A percentile compares a stretch with the other conserved stretches of the same genome.
Evolutionary conservation across 441 rosid genomes (phyloP).

Genomic region (Brassica balearica): DNA sequence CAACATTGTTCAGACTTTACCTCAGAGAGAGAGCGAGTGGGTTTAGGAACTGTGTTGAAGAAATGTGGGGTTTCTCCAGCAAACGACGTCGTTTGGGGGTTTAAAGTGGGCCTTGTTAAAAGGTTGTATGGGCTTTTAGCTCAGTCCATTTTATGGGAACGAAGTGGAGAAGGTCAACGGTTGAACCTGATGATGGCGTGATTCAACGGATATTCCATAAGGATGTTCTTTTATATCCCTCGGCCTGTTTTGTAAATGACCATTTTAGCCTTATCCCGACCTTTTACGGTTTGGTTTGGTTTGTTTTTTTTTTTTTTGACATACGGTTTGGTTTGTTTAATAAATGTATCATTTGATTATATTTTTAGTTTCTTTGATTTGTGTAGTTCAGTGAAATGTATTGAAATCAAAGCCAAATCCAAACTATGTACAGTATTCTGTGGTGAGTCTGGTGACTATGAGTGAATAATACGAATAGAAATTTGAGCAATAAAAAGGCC

Average conservation of each 20-base stretch:
- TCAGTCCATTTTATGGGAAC: no score
- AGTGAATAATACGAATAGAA: background rate
- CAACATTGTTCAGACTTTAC: conserved; percentile 46
- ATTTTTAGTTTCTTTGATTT: background rate
- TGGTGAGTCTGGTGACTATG: background rate
- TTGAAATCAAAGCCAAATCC: background rate
- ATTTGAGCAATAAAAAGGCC: background rate
- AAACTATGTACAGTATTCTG: background rate
- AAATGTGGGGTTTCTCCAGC: conserved; percentile 8
- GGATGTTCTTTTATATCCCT: conserved; percentile 16
- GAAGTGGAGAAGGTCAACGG: no score
- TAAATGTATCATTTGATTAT: background rate
- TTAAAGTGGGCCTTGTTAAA: no score
- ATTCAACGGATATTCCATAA: conserved; percentile 37
- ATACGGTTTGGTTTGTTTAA: background rate
- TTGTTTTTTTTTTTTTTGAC: no score
- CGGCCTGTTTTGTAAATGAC: background rate
- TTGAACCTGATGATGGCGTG: no score
- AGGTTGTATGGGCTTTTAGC: no score
- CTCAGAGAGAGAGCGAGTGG: conserved; percentile 32
- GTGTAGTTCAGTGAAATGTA: no score
- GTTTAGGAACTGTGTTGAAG: conserved; percentile 36
- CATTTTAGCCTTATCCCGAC: background rate
- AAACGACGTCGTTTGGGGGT: conserved; percentile 14
- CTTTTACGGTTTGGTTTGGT: background rate